phyloP scores from a whole-genome alignment of 2,329 filamentous ascomycete genomes.

The Fusarium cyanostomum region DNA sequence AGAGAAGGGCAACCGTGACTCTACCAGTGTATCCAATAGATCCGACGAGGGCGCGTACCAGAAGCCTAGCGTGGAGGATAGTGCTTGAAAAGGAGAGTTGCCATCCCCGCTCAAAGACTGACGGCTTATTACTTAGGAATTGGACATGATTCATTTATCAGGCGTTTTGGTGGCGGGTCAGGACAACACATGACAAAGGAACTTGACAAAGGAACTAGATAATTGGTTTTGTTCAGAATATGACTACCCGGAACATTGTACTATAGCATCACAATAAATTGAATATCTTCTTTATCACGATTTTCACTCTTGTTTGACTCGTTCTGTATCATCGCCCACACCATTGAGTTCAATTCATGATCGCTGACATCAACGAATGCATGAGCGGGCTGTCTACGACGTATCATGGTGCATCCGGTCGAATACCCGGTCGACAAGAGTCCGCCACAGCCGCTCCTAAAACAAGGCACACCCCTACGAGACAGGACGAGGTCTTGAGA shows the following conservation, averaged over 20 bases:
- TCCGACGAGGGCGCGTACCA: slow-evolving; percentile 35
- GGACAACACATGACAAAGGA: slow-evolving; percentile 1
- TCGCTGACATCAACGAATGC: background rate
- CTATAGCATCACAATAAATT: slow-evolving; percentile 22
- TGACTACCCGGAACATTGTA: slow-evolving; percentile 3
- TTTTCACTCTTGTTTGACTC: background rate
- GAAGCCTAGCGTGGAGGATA: slow-evolving; percentile 41
- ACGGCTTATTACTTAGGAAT: background rate
- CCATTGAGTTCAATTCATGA: background rate
- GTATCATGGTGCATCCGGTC: slow-evolving; percentile 21
- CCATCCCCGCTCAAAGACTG: background rate
- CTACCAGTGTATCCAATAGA: slow-evolving; percentile 18
- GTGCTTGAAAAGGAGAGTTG: background rate
- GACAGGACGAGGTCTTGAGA: background rate
- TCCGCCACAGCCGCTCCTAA: slow-evolving; percentile 12
- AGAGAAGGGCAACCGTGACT: slow-evolving; percentile 18
- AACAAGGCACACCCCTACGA: slow-evolving; percentile 11
- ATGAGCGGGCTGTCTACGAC: slow-evolving; percentile 24
- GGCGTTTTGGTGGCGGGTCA: slow-evolving; percentile 23
- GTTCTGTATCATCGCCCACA: background rate
- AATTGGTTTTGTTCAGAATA: slow-evolving; percentile 1
- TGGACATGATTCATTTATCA: slow-evolving; percentile 7
- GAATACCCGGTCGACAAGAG: slow-evolving; percentile 12
- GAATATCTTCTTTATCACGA: background rate
- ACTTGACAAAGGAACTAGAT: slow-evolving; percentile 7